Conservation (phyloP, 208 protist species). For the Crithidia sp. region DNA sequence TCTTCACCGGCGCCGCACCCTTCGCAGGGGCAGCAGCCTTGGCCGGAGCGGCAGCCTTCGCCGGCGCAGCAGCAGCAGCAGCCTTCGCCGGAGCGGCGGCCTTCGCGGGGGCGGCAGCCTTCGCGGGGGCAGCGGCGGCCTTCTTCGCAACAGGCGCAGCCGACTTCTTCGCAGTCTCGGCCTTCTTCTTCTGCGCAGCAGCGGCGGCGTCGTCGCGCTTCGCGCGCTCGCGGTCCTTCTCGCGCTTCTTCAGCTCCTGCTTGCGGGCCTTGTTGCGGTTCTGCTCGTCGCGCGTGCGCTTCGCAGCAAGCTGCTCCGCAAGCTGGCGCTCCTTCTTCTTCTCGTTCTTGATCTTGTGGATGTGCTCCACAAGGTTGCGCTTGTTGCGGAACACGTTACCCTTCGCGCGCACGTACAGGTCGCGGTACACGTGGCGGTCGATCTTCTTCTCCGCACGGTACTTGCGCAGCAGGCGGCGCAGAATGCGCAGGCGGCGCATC, state of each 20-base stretch:
- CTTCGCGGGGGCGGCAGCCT: conserved; percentile 46
- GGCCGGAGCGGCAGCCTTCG: conserved; percentile 44
- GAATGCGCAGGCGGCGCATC: conserved; percentile 98
- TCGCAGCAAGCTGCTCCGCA: conserved; percentile 88
- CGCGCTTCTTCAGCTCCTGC: conserved; percentile 76
- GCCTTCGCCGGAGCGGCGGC: conserved; percentile 52
- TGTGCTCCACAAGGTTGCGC: conserved; percentile 98
- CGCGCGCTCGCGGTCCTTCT: conserved; percentile 78
- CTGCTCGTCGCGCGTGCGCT: conserved; percentile 69
- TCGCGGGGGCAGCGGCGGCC: background rate
- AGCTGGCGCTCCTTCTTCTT: conserved; percentile 94
- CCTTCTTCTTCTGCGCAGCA: conserved; percentile 51
- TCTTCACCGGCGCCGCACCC: conserved; percentile 58
- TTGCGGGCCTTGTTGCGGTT: conserved; percentile 76
- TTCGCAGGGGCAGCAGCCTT: conserved; percentile 55
- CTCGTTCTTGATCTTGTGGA: conserved; percentile 98
- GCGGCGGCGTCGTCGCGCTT: conserved; percentile 62
- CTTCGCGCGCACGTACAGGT: conserved; percentile 98
- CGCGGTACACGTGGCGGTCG: conserved; percentile 97
- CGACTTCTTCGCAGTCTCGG: conserved; percentile 47
- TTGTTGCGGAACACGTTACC: conserved; percentile 99
- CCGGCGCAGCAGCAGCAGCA: conserved; percentile 20
- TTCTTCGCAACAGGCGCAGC: conserved; percentile 48
- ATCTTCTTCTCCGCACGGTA: conserved; percentile 99
- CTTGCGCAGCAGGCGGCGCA: conserved; percentile 97